Percentiles rank a stretch among this genome's conserved stretches.
These are phyloP conservation scores for Aureobasidium sp. DNA, from an alignment of 2,329 filamentous ascomycete genomes.

Conservation along the genomic window DNA sequence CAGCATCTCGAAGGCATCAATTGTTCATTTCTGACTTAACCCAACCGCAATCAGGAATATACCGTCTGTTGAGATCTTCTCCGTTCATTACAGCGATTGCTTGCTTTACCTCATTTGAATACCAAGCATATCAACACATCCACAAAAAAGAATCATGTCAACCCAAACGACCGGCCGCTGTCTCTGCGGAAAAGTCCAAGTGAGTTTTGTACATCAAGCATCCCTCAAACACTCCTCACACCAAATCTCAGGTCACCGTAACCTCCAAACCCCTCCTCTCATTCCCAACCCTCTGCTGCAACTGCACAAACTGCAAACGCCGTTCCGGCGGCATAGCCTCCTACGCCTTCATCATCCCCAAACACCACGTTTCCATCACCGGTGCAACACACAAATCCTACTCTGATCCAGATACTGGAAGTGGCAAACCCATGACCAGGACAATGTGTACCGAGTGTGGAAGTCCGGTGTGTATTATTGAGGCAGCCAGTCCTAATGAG, in stretches of 20 bases:
- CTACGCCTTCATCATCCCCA: slow-evolving; percentile 20
- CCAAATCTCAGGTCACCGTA: not conserved
- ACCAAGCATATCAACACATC: not conserved
- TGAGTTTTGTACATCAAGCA: not conserved
- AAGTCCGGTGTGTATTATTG: slow-evolving; percentile 20
- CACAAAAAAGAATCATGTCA: not conserved
- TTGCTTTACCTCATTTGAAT: not conserved
- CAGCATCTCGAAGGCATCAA: not conserved
- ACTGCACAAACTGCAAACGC: slow-evolving; percentile 20
- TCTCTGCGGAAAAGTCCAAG: slow-evolving; percentile 12
- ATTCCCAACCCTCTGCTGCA: slow-evolving; percentile 19
- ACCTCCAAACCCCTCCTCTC: not conserved
- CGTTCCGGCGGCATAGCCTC: slow-evolving; percentile 20
- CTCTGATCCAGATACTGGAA: slow-evolving; percentile 17
- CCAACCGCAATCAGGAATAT: too few species aligned
- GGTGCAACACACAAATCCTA: slow-evolving; percentile 16
- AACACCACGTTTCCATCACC: slow-evolving; percentile 17
- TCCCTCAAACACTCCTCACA: not conserved
- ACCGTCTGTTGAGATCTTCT: too few species aligned
- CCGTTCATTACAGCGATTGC: too few species aligned
- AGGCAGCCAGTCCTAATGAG: slow-evolving; percentile 16
- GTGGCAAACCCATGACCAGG: slow-evolving; percentile 20
- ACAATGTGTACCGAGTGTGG: slow-evolving; percentile 19
- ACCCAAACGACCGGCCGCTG: slow-evolving; percentile 3
- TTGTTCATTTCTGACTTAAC: not conserved